These are phyloP conservation scores for Auricularia sp. DNA, from an alignment of 768 basidiomycete genomes.

Conservation along the genomic window DNA sequence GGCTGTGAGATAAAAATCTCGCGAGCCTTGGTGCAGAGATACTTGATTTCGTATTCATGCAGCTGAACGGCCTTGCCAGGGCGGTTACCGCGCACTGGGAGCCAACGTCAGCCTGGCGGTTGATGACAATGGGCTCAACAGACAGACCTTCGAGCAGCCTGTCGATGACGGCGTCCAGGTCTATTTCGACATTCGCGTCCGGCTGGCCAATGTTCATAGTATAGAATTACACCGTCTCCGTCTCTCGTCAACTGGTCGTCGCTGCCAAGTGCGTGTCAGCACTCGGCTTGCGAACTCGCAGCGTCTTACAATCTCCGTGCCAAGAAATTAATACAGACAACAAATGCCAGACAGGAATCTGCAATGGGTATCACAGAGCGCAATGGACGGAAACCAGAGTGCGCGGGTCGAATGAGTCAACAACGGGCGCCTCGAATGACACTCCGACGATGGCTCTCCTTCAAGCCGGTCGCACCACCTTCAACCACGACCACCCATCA, in stretches of 20 bases:
- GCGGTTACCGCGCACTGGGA: conserved; percentile 88
- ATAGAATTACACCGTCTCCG: conserved; percentile 2
- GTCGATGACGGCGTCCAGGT: conserved; percentile 99
- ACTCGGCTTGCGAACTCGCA: not conserved
- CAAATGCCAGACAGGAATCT: not conserved
- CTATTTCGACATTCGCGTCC: conserved; percentile 60
- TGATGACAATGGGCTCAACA: not conserved
- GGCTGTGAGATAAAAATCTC: conserved; percentile 99
- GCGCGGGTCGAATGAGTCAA: no score
- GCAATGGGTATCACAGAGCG: not conserved
- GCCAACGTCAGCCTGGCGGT: not conserved
- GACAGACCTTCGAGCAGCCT: conserved; percentile 81
- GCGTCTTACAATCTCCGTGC: not conserved
- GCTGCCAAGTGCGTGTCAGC: no score
- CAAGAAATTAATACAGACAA: not conserved
- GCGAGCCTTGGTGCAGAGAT: conserved; percentile 94
- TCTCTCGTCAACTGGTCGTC: no score
- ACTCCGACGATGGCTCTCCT: no score
- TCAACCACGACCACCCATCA: no score
- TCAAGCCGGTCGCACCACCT: no score
- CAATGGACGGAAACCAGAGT: no score
- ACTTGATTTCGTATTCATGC: conserved; percentile 98
- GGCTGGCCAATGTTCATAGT: conserved; percentile 4
- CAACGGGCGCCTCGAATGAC: no score
- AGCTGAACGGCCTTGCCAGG: conserved; percentile 97